Evolutionary conservation across 495 filamentous ascomycete genomes (phyloP).

Genomic region (Echria macrotheca): DNA sequence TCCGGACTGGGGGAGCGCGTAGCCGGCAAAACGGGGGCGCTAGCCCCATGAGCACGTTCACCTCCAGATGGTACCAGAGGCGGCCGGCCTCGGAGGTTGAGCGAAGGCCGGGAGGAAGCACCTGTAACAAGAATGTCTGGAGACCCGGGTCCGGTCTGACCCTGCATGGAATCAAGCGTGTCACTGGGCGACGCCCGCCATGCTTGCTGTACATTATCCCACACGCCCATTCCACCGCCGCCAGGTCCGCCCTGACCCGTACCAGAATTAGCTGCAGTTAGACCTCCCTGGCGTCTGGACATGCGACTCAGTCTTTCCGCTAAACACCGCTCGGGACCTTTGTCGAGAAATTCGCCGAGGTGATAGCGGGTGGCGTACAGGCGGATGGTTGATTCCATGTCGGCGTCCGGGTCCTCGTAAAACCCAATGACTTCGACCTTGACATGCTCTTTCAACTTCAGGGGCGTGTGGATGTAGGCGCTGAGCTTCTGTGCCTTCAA

Average conservation of each 20-base stretch:
- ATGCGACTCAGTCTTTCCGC: constrained; percentile 36
- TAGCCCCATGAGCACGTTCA: neutral
- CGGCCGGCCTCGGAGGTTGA: constrained; percentile 9
- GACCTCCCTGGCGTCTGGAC: constrained; percentile 8
- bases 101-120: constrained; percentile 21
- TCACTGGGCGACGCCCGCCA: neutral
- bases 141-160: constrained; percentile 14
- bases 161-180: constrained; percentile 1
- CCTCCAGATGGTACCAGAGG: constrained; percentile 7
- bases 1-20: constrained; percentile 29
- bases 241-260: too few species aligned
- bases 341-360: constrained; percentile 44
- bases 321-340: constrained; percentile 40
- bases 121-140: constrained; percentile 36
- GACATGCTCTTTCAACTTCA: constrained; percentile 47
- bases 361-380: constrained; percentile 49
- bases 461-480: constrained; percentile 34
- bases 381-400: constrained; percentile 37
- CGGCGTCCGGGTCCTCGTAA: constrained; percentile 50
- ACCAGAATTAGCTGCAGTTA: too few species aligned
- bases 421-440: constrained; percentile 58
- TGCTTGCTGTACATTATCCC: constrained; percentile 20
- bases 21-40: constrained; percentile 17
- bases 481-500: constrained; percentile 37
- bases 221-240: constrained; percentile 16